Base-by-base conservation (phyloP, 495 filamentous ascomycete species). In the Lindgomyces ingoldianus region DNA sequence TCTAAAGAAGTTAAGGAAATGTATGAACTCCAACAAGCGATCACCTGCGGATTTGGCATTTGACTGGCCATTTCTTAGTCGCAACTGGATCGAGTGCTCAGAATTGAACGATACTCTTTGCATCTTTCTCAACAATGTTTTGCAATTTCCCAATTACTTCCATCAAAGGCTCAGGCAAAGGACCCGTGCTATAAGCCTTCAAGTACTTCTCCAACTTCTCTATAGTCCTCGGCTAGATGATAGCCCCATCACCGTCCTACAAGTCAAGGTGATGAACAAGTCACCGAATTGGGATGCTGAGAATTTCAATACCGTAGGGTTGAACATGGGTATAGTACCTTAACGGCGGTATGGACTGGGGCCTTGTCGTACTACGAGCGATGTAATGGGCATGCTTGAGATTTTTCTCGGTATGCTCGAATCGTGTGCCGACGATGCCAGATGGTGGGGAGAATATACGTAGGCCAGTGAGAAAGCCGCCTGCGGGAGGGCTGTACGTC, bases 401-500 rank as follows among this genome's bases (percentile, higher is more conserved):
- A 21, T 36, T 56, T 4, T 3, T 42, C 26, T 56, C 52, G 36
- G 16, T n/a, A n/a, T 39, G 16, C 30, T 56, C 52, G 30, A 56
- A 56, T 11, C 52, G 27, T 27, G 52, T 56, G 16, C 52, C 52
- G 10, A n/a, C 30, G 12, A 56, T 24, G 3, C 16, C 24, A 25
- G 12, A 11, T 19, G 27, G 14, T 11, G 3, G 4, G 18, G 52
- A n/a, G 12, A 56, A 42, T 4, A 27, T 56, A 4, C 69, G n/a
- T 52, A 81, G 29, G 79, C 79, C 1, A 72, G 80, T 19, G 83
- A 61, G 33, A 16, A 47, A 59, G 12, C 56, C 56, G 3, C 56
- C 56, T 4, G 56, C 56, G 10, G 49, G 56, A 10, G 56, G 56
- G n/a, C 41, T 47, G 27, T 22, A 59, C 3, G 39, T 41, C 22